These are phyloP conservation scores for Capsicum baccatum DNA, from an alignment of 257 asterid species.

Conservation along the genomic window DNA sequence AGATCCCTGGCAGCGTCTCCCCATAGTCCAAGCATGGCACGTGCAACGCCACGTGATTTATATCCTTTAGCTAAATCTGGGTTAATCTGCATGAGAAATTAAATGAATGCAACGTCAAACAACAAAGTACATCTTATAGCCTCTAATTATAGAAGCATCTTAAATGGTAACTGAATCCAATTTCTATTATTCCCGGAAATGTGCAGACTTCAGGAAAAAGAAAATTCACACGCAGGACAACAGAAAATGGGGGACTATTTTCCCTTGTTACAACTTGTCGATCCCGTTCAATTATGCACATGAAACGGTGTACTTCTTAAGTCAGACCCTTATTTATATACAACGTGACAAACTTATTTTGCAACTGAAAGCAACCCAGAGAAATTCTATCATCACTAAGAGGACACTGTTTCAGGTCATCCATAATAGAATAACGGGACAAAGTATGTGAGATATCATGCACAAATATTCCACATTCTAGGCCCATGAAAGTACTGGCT, in stretches of 20 bases:
- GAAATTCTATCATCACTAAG: not conserved
- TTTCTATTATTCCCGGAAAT: not conserved
- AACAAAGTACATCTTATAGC: not conserved
- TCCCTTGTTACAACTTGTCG: not conserved
- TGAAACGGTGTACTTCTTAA: not conserved
- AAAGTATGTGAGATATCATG: not conserved
- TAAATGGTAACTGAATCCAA: not conserved
- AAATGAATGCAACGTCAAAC: not conserved
- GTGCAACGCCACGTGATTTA: conserved; percentile 92
- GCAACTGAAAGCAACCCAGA: not conserved
- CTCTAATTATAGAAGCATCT: not conserved
- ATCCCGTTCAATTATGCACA: not conserved
- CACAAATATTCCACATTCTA: not conserved
- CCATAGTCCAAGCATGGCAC: conserved; percentile 93
- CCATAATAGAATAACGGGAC: not conserved
- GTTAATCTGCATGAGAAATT: conserved; percentile 60
- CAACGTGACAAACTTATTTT: not conserved
- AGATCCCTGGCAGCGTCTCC: conserved; percentile 91
- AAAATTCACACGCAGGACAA: not conserved
- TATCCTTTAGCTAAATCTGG: conserved; percentile 99
- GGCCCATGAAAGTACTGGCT: too few relatives aligned
- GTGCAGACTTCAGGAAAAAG: not conserved
- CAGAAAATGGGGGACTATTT: not conserved
- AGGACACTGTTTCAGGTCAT: not conserved
- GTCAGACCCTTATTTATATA: not conserved